Percentiles rank a stretch among this genome's conserved stretches.
Conservation (phyloP, 108 stramenopile species). For the Cyclostephanos invisitatus region DNA sequence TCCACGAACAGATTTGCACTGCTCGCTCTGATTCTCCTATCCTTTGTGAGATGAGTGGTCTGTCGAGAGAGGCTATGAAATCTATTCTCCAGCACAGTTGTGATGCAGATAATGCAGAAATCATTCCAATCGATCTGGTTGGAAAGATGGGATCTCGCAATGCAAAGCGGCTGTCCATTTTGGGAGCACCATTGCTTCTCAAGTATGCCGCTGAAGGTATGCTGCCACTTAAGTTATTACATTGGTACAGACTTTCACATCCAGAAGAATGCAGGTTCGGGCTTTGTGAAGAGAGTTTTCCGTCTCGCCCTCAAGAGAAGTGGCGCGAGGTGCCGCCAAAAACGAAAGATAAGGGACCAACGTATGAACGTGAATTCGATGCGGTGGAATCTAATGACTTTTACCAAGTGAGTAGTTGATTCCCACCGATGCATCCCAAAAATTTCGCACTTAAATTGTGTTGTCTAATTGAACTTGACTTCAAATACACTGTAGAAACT, state of each 20-base stretch:
- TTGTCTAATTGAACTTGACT: neutral
- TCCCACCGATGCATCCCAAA: neutral
- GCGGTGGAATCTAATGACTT: constrained; percentile 51
- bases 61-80: constrained; percentile 33
- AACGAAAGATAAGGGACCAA: neutral
- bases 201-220: constrained; percentile 52
- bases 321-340: constrained; percentile 25
- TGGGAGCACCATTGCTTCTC: constrained; percentile 48
- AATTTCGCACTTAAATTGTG: neutral
- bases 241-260: constrained; percentile 43
- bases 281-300: constrained; percentile 36
- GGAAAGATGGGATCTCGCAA: constrained; percentile 44
- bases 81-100: constrained; percentile 42
- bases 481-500: constrained; percentile 10
- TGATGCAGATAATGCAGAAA: neutral
- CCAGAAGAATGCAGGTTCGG: constrained; percentile 32
- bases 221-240: constrained; percentile 37
- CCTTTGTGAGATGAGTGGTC: constrained; percentile 45
- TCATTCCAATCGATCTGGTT: constrained; percentile 38
- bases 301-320: constrained; percentile 43
- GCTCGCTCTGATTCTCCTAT: constrained; percentile 13
- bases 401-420: constrained; percentile 38
- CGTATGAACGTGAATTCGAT: constrained; percentile 43
- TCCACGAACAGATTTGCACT: constrained; percentile 30
- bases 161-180: constrained; percentile 49